Base-by-base conservation (phyloP, 352 stramenopile species). In the Aphanomyces euteiches region DNA sequence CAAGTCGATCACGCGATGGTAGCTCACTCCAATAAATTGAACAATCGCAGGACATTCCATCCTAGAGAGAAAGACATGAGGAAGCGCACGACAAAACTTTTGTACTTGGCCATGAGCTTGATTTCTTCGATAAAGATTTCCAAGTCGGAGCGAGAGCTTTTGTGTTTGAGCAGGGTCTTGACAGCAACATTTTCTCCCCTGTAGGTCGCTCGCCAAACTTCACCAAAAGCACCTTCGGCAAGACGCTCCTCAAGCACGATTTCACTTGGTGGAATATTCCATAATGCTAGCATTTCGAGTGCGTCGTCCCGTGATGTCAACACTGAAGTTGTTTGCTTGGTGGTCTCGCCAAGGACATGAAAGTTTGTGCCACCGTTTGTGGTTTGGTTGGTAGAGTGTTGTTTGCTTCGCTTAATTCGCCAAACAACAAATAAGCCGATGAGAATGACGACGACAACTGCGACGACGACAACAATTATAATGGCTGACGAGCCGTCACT, bases 201-300 rank as follows among this genome's bases (percentile, higher is more conserved):
- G 66, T 79, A 73, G 17, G 72, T 60, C 0, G 77, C 79, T 17
- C 81, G 10, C 78, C 79, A 88, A 10, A 88, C 74, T 61, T 88
- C 79, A 17, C 81, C 78, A 17, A 79, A 88, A 2, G 78, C 81
- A 7, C 81, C 81, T 15, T 77, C 73, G 2, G 78, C 78, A 12
- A 89, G 69, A 47, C 74, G 73, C 3, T 37, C 21, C 15, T 70
- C n/a, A 8, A 70, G 3, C 36, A 61, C 64, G 19, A 70, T n/a
- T 50, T 66, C 36, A 13, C 10, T 7, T 21, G 57, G n/a, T 37
- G 17, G 37, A 21, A 66, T 17, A n/a, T 38, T 28, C 57, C 57
- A 50, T n/a, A 66, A 15, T n/a, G 7, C 10, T 15, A 66, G 57
- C 57, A 50, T 13, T 2, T 66, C 57, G 6, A 50, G n/a, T 7